These are phyloP conservation scores for Brassica balearica DNA, from an alignment of 441 rosid genomes.

Conservation along the genomic window DNA sequence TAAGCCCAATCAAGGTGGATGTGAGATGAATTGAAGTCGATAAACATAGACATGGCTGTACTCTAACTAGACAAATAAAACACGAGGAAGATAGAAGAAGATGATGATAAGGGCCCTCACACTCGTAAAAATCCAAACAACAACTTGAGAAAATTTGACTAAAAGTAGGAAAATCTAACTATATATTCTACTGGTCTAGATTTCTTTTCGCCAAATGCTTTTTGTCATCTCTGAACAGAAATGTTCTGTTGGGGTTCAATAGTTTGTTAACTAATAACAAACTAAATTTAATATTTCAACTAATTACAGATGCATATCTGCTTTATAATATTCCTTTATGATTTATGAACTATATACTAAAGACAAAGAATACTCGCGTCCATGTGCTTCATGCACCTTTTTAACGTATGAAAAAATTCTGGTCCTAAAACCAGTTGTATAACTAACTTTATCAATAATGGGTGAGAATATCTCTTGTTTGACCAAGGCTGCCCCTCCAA, in stretches of 20 bases:
- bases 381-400: conserved; percentile 36
- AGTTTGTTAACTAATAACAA: not conserved
- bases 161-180: not conserved
- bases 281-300: not conserved
- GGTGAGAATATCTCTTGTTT: conserved; percentile 21
- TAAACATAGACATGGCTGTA: not conserved
- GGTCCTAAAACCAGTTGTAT: not conserved
- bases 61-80: not conserved
- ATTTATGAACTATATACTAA: not conserved
- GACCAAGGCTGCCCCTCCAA: conserved; percentile 7
- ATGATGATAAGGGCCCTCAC: not conserved
- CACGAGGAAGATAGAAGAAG: not conserved
- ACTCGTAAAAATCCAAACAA: conserved; percentile 4
- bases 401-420: not conserved
- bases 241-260: not conserved
- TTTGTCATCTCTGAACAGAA: not conserved
- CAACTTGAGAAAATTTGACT: not conserved
- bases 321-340: conserved; percentile 6
- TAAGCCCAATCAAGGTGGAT: conserved; percentile 2
- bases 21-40: not conserved
- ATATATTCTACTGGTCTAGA: conserved; percentile 12
- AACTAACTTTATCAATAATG: conserved; percentile 11
- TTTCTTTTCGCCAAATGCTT: not conserved
- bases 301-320: conserved; percentile 3
- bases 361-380: conserved; percentile 9